phyloP scores from a whole-genome alignment of 2,329 filamentous ascomycete genomes.

The Neurospora crassa region DNA sequence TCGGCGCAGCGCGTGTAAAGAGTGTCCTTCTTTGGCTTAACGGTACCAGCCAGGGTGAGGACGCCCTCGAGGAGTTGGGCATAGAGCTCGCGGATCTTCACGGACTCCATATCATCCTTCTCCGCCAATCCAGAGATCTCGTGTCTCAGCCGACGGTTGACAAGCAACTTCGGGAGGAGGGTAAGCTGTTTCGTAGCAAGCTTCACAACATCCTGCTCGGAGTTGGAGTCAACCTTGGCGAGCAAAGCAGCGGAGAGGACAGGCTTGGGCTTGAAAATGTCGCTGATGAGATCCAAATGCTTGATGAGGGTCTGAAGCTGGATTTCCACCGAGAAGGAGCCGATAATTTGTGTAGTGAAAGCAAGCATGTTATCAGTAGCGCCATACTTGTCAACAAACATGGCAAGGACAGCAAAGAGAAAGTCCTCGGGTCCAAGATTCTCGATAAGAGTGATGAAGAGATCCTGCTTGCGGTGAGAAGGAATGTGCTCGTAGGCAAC shows the following conservation, averaged over 20 bases:
- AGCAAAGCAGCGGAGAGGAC: constrained; percentile 65
- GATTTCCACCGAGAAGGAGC: constrained; percentile 61
- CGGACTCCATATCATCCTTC: constrained; percentile 54
- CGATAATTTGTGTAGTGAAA: constrained; percentile 68
- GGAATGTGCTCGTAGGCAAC: constrained; percentile 96
- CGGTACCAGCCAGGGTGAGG: constrained; percentile 53
- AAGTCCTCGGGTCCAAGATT: constrained; percentile 82
- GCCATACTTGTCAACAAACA: constrained; percentile 84
- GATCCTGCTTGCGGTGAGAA: constrained; percentile 66
- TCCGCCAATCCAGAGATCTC: constrained; percentile 49
- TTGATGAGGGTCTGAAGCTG: constrained; percentile 72
- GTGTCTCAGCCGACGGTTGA: constrained; percentile 44
- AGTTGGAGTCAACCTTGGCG: constrained; percentile 37
- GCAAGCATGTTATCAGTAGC: constrained; percentile 61
- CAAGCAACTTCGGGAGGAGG: constrained; percentile 48
- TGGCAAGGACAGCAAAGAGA: constrained; percentile 75
- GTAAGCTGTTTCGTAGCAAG: constrained; percentile 45
- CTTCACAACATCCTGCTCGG: constrained; percentile 37
- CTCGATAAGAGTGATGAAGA: constrained; percentile 78
- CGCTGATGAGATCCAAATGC: constrained; percentile 63
- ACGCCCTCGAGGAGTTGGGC: constrained; percentile 58
- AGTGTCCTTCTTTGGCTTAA: constrained; percentile 42
- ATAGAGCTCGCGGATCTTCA: constrained; percentile 60
- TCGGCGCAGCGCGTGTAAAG: constrained; percentile 54
- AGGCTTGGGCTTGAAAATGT: constrained; percentile 68